phyloP scores from a whole-genome alignment of 495 filamentous ascomycete species.

The Neurospora discreta region DNA sequence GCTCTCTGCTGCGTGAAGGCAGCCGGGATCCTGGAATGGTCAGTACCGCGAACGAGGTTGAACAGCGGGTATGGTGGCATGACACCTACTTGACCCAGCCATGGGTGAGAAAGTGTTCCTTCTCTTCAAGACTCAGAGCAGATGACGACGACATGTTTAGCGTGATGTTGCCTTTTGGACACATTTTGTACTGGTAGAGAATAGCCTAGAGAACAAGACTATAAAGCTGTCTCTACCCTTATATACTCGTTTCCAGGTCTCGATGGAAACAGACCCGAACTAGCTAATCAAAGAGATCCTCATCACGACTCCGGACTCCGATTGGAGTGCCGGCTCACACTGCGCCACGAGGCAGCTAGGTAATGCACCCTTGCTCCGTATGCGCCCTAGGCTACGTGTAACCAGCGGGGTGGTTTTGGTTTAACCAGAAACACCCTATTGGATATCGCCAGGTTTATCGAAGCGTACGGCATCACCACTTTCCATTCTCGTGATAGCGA shows the following conservation, averaged over 20 bases:
- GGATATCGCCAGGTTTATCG: neutral
- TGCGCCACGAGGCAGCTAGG: neutral
- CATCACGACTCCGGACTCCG: neutral
- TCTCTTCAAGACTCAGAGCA: conserved; percentile 47
- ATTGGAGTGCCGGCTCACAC: neutral
- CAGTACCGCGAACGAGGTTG: neutral
- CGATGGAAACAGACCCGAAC: neutral
- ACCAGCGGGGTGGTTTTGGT: neutral
- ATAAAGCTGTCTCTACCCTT: neutral
- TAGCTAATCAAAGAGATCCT: neutral
- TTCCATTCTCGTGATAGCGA: conserved; percentile 10
- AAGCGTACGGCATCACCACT: conserved; percentile 1
- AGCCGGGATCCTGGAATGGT: conserved; percentile 14
- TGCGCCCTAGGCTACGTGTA: neutral
- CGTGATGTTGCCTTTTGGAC: neutral
- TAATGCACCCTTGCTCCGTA: neutral
- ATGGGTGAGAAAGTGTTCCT: conserved; percentile 53
- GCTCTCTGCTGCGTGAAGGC: conserved; percentile 53
- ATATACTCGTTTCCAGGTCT: neutral
- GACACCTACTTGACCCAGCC: conserved; percentile 46
- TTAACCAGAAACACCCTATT: conserved; percentile 13
- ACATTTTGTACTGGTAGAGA: neutral
- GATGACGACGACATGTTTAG: conserved; percentile 20
- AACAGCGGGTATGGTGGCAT: neutral
- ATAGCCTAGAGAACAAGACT: neutral